A percentile compares a stretch with the other conserved stretches of the same genome.
These are phyloP conservation scores for Haplosporangium sp. DNA, from an alignment of 371 early-diverging fungal genomes.

Conservation along the genomic window DNA sequence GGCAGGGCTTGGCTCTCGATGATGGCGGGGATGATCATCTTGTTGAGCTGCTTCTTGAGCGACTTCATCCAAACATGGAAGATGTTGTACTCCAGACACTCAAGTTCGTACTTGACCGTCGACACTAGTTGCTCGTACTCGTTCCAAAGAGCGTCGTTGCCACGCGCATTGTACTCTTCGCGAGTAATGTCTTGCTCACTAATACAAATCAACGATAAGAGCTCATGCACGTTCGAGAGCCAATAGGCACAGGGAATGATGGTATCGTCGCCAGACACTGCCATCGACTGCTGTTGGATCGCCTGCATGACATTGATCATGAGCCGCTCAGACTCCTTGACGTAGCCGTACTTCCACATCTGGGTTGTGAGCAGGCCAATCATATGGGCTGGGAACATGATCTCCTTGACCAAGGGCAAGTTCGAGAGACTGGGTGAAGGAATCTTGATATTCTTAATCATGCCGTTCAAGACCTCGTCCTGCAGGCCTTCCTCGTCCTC, in stretches of 20 bases:
- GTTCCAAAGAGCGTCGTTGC: conserved; percentile 25
- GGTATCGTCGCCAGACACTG: conserved; percentile 66
- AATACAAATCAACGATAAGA: conserved; percentile 71
- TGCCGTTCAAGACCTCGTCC: conserved; percentile 88
- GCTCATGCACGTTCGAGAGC: conserved; percentile 95
- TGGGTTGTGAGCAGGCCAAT: conserved; percentile 88
- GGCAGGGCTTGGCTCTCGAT: conserved; percentile 93
- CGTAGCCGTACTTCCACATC: conserved; percentile 88
- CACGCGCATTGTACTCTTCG: conserved; percentile 32
- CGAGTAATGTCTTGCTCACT: conserved; percentile 49
- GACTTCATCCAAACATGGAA: conserved; percentile 92
- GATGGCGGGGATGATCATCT: conserved; percentile 94
- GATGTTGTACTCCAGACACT: conserved; percentile 75
- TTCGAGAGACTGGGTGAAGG: conserved; percentile 88
- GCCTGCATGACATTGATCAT: conserved; percentile 90
- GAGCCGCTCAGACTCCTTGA: conserved; percentile 82
- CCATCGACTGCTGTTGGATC: conserved; percentile 71
- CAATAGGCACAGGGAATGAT: conserved; percentile 79
- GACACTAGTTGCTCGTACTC: conserved; percentile 70
- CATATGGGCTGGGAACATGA: conserved; percentile 94
- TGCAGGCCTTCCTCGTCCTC: conserved; percentile 77
- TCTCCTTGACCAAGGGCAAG: conserved; percentile 82
- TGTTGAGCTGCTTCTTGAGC: conserved; percentile 90
- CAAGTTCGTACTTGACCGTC: conserved; percentile 73
- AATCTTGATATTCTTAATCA: conserved; percentile 88